Evolutionary conservation across 2,329 filamentous ascomycete species (phyloP).

Genomic region (Fusarium goolgardi): DNA sequence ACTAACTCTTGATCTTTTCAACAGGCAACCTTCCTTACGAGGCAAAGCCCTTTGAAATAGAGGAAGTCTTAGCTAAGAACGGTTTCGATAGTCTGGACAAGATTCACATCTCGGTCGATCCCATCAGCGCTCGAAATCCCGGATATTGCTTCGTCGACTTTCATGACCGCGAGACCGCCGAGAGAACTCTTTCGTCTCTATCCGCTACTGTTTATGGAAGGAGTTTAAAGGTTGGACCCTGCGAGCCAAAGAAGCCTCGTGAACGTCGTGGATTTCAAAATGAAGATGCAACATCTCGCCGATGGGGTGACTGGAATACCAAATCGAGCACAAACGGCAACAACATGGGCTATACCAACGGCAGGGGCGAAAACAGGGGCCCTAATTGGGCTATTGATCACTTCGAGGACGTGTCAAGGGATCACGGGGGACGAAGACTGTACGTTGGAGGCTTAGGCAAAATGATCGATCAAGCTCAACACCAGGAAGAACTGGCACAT

Average conservation of each 20-base stretch:
- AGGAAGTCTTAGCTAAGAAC: conserved; percentile 63
- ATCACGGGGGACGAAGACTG: conserved; percentile 54
- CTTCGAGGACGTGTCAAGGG: conserved; percentile 47
- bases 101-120: conserved; percentile 76
- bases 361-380: not conserved
- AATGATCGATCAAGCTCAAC: conserved; percentile 61
- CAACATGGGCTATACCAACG: not conserved
- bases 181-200: conserved; percentile 63
- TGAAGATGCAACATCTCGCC: conserved; percentile 46
- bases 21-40: conserved; percentile 67
- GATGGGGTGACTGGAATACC: conserved; percentile 60
- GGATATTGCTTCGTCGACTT: conserved; percentile 83
- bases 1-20: conserved; percentile 9
- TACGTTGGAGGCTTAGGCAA: conserved; percentile 64
- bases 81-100: conserved; percentile 59
- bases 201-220: conserved; percentile 67
- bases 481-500: conserved; percentile 59
- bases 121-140: conserved; percentile 75
- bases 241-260: conserved; percentile 63
- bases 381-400: conserved; percentile 43
- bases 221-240: conserved; percentile 72
- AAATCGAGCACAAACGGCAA: conserved; percentile 24
- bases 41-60: conserved; percentile 66
- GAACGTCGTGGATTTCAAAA: conserved; percentile 30
- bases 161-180: conserved; percentile 65